phyloP scores from a whole-genome alignment of 148 eudicot species.

The Arbutus unedo region DNA sequence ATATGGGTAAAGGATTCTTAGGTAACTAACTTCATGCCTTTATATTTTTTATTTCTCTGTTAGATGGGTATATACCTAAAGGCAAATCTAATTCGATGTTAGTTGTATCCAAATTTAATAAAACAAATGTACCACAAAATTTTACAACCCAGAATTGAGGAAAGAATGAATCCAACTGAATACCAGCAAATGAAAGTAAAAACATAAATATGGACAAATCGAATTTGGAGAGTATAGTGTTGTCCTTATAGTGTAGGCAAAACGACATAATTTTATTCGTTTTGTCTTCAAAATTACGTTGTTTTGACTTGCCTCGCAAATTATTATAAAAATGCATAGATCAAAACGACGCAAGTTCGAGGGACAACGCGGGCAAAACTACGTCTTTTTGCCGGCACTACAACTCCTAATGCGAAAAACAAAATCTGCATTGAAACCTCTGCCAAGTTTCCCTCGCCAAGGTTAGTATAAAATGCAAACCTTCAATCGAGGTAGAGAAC shows the following conservation, averaged over 20 bases:
- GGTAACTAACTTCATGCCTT: no score
- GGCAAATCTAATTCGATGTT: neutral
- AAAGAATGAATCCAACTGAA: neutral
- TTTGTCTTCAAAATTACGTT: no score
- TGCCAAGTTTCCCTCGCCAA: neutral
- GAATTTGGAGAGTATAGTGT: no score
- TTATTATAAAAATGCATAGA: no score
- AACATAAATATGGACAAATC: constrained; percentile 1
- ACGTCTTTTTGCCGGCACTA: no score
- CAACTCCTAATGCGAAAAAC: no score
- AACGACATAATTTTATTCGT: no score
- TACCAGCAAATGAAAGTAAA: neutral
- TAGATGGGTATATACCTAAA: neutral
- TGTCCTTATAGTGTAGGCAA: no score
- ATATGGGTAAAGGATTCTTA: neutral
- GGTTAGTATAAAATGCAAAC: neutral
- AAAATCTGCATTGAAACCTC: neutral
- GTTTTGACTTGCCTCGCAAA: no score
- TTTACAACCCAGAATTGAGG: neutral
- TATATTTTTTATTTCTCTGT: neutral
- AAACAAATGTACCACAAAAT: neutral
- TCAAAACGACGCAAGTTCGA: no score
- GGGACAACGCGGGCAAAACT: no score
- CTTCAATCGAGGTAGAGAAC: neutral
- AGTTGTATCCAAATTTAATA: neutral